A percentile compares a stretch with the other conserved stretches of the same genome.
These are phyloP conservation scores for Plasmodium coatneyi DNA, from an alignment of 169 alveolate genomes.

Conservation along the genomic window DNA sequence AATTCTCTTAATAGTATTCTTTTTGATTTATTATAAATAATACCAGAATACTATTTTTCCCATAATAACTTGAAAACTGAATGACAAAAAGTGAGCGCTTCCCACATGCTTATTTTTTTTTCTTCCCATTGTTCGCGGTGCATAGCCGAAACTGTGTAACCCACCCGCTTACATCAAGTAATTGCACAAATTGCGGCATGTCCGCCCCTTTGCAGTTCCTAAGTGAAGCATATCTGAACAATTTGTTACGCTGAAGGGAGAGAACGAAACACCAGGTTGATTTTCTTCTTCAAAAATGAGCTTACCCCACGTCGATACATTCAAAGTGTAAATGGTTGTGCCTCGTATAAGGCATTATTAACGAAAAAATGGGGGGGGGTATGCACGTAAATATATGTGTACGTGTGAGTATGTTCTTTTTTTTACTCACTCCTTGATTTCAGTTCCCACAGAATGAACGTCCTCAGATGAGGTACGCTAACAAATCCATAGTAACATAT, in stretches of 20 bases:
- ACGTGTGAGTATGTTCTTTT: neutral
- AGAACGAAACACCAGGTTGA: neutral
- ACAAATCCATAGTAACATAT: neutral
- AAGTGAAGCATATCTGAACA: neutral
- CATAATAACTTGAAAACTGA: no score
- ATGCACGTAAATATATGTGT: neutral
- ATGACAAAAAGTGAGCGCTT: neutral
- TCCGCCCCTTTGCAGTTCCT: neutral
- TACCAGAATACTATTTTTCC: no score
- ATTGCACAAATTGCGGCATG: neutral
- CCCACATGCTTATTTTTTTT: no score
- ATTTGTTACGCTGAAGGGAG: neutral
- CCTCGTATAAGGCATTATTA: neutral
- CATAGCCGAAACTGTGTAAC: neutral
- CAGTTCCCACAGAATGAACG: neutral
- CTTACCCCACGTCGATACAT: neutral
- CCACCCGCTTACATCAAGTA: neutral
- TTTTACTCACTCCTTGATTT: neutral
- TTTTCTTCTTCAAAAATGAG: neutral
- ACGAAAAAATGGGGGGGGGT: neutral
- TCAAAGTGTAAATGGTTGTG: neutral
- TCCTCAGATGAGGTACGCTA: neutral
- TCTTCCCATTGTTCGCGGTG: neutral
- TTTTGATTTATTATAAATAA: no score
- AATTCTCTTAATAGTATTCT: no score